Percentiles rank a stretch among this genome's conserved stretches.
phyloP scores from a whole-genome alignment of 257 asterid genomes.

The Plantago ovata region DNA sequence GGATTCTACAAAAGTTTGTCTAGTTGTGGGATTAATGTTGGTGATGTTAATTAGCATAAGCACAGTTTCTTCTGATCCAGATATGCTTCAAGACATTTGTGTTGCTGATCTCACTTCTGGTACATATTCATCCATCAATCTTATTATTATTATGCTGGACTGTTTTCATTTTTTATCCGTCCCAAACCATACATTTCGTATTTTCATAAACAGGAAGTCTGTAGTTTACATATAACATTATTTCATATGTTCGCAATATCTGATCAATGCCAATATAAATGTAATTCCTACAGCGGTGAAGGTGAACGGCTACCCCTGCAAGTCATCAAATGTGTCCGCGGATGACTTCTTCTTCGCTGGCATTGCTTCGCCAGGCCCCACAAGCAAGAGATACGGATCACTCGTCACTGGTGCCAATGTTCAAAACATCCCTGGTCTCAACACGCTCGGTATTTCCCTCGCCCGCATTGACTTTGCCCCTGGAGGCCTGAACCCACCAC shows the following conservation, averaged over 20 bases:
- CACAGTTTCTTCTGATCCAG: slow-evolving; percentile 46
- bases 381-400: slow-evolving; percentile 47
- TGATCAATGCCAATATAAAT: too few relatives aligned
- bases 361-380: slow-evolving; percentile 41
- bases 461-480: slow-evolving; percentile 73
- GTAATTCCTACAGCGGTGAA: slow-evolving; percentile 35
- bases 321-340: slow-evolving; percentile 41
- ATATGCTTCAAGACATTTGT: slow-evolving; percentile 57
- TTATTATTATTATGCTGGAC: background rate
- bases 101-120: slow-evolving; percentile 62
- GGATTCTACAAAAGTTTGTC: background rate
- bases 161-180: background rate
- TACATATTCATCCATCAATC: background rate
- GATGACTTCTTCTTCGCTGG: slow-evolving; percentile 53
- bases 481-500: slow-evolving; percentile 62
- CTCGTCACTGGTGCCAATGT: slow-evolving; percentile 58
- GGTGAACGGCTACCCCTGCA: slow-evolving; percentile 54
- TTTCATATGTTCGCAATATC: too few relatives aligned
- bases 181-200: background rate
- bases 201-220: background rate
- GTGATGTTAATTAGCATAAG: background rate
- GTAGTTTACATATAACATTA: too few relatives aligned
- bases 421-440: slow-evolving; percentile 56
- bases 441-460: slow-evolving; percentile 70
- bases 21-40: background rate